Percentiles rank a stretch among this genome's conserved stretches.
Conservation (phyloP, 2,329 filamentous ascomycete genomes). For the Chaetomium sp. region DNA sequence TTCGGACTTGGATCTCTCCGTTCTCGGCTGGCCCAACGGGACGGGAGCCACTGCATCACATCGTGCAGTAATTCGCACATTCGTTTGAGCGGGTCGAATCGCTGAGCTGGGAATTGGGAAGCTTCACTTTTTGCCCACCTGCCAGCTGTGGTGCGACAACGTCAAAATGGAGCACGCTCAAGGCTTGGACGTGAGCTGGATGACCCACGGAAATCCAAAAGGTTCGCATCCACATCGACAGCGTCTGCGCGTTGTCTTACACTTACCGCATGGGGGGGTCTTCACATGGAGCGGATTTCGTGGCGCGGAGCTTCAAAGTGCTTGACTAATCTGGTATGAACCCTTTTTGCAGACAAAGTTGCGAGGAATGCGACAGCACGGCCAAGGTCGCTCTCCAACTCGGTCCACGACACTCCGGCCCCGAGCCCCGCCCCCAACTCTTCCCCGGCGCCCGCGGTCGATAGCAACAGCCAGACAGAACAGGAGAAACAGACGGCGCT, state of each 20-base stretch:
- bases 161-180: constrained; percentile 74
- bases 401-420: constrained; percentile 27
- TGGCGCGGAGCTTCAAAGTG: background rate
- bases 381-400: constrained; percentile 37
- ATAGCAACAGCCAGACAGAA: constrained; percentile 24
- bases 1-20: constrained; percentile 3
- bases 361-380: constrained; percentile 34
- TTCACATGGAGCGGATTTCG: background rate
- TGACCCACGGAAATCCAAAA: constrained; percentile 78
- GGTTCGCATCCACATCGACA: constrained; percentile 54
- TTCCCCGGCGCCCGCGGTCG: constrained; percentile 15
- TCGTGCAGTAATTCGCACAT: background rate
- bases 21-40: constrained; percentile 2
- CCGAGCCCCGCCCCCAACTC: constrained; percentile 13
- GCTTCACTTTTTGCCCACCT: background rate
- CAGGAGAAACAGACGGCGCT: constrained; percentile 16
- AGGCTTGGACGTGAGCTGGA: constrained; percentile 87
- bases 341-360: constrained; percentile 34
- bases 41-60: background rate
- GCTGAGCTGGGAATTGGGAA: background rate
- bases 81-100: background rate
- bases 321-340: constrained; percentile 17
- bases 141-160: constrained; percentile 12
- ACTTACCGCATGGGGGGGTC: background rate
- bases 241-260: background rate